Base-by-base conservation (phyloP, 768 basidiomycete species). In the Leccinellum albellum region DNA sequence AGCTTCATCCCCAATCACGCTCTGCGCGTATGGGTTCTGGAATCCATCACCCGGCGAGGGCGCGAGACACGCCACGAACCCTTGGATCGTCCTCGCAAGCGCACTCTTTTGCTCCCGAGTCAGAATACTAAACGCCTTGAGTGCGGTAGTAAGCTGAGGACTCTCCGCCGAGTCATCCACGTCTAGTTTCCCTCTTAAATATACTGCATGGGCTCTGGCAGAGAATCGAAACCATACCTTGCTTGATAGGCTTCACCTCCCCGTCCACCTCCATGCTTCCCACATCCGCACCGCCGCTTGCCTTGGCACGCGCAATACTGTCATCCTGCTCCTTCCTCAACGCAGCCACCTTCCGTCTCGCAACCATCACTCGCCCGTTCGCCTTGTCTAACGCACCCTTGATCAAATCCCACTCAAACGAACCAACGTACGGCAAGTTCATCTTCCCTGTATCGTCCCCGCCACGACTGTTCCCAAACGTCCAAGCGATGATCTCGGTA, bases 321-420 rank as follows among this genome's bases (percentile, higher is more conserved):
- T 91, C 89, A 62, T 97, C 94, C 32, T 94, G 94, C 66, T 95
- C 94, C 72, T 91, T 91, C 69, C 89, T 81, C 63, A 97, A 72
- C 7, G 79, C 79, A 1, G 82, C 79, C 6, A 95, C 85, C 68
- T 88, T 89, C 58, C 84, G 77, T 68, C 86, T 79, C 20, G 92
- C 88, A 44, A 87, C 83, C 58, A 85, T 80, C 24, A 96, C 91
- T 28, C 94, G 79, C 13, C 94, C 94, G 68, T 92, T 91, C 6
- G 92, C 88, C 75, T 98, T 97, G 67, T 95, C 90, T 61, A 98
- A 68, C 2, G 89, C 91, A 17, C 83, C 85, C 69, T 83, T 85
- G 60, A 98, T 72, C 63, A 94, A 66, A 66, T 93, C 89, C 95
- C 94, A 98, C 69, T 93, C 86, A 61, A 87, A 84, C 45, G 84